Percentiles rank a stretch among this genome's conserved stretches.
These are phyloP conservation scores for Leishmania turanica DNA, from an alignment of 208 protist genomes.

Conservation along the genomic window DNA sequence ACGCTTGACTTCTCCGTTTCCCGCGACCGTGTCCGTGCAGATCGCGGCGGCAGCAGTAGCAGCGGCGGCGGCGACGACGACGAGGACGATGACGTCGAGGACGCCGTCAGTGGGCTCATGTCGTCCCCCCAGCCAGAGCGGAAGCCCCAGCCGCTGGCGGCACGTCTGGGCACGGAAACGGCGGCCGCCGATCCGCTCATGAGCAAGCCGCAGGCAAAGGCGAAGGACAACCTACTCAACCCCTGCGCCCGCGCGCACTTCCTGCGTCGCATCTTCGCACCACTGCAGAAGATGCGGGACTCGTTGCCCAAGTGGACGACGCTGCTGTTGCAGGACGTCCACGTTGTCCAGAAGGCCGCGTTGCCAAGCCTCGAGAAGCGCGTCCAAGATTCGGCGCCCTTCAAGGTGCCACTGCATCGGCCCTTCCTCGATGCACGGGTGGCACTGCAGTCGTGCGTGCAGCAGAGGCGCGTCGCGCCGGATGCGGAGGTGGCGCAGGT, in stretches of 20 bases:
- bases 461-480: slow-evolving; percentile 17
- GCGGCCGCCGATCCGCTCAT: neutral
- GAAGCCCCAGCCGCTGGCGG: neutral
- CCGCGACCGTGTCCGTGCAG: neutral
- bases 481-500: slow-evolving; percentile 33
- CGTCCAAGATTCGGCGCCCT: slow-evolving; percentile 41
- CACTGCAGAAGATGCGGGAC: slow-evolving; percentile 44
- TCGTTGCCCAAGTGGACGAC: slow-evolving; percentile 56
- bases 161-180: neutral
- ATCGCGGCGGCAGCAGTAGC: neutral
- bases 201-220: neutral
- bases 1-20: slow-evolving; percentile 41
- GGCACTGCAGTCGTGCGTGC: slow-evolving; percentile 42
- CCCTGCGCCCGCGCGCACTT: slow-evolving; percentile 47
- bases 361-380: slow-evolving; percentile 53
- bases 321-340: slow-evolving; percentile 55
- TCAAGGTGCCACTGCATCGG: slow-evolving; percentile 62
- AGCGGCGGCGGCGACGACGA: neutral
- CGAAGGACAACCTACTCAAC: slow-evolving; percentile 52
- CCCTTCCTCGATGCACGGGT: slow-evolving; percentile 52
- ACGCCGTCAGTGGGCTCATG: neutral
- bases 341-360: slow-evolving; percentile 41
- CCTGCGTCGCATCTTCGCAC: slow-evolving; percentile 72
- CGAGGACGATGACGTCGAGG: neutral
- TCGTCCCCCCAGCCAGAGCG: neutral